Conservation (phyloP, 768 basidiomycete species). For the Tricholoma hemisulphureum region DNA sequence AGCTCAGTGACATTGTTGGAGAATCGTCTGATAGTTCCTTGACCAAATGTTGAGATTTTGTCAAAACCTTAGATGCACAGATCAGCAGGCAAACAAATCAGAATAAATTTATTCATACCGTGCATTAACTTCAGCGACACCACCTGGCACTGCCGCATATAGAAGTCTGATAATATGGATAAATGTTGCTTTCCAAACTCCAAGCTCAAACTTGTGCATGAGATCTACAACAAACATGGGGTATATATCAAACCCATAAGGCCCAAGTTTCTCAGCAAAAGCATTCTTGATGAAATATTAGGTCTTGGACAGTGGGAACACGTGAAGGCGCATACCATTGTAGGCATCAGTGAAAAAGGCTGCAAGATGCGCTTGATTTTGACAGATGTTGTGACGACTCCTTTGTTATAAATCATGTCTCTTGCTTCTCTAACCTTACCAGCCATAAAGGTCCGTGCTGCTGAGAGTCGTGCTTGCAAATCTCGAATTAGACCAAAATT, state of each 20-base stretch:
- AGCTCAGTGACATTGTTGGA: background rate
- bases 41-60: background rate
- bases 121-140: conserved; percentile 2
- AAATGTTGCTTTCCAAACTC: conserved; percentile 34
- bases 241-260: conserved; percentile 20
- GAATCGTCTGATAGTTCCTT: background rate
- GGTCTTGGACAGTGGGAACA: background rate
- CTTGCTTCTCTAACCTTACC: background rate
- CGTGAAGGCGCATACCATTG: conserved; percentile 5
- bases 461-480: background rate
- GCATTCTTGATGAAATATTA: conserved; percentile 24
- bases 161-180: conserved; percentile 32
- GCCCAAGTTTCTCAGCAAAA: conserved; percentile 19
- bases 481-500: background rate
- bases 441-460: background rate
- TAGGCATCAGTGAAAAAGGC: background rate
- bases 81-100: background rate
- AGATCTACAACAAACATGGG: conserved; percentile 30
- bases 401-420: conserved; percentile 13
- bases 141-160: conserved; percentile 7
- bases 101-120: background rate
- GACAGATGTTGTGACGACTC: background rate
- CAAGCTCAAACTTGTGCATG: conserved; percentile 37
- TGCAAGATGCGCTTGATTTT: background rate
- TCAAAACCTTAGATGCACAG: background rate